Evolutionary conservation across 164 flowering plant genomes (phyloP).

Genomic region (Buxus sempervirens): DNA sequence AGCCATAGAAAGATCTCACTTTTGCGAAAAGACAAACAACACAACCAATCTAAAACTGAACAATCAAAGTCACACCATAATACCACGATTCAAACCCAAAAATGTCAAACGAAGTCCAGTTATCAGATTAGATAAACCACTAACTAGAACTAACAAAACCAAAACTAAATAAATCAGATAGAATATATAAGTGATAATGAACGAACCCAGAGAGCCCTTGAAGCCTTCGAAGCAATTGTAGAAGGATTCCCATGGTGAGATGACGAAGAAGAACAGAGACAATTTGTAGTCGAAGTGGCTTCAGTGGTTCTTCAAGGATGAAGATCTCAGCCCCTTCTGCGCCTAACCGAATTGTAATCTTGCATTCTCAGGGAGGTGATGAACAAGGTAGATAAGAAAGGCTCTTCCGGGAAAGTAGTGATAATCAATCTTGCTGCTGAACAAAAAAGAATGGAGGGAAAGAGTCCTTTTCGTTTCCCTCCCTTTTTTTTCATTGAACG

Average conservation of each 20-base stretch:
- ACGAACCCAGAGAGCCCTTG: slow-evolving; percentile 83
- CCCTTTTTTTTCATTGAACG: no score
- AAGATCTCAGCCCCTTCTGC: slow-evolving; percentile 69
- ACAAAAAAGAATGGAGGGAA: no score
- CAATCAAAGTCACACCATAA: not conserved
- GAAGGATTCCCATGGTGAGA: slow-evolving; percentile 48
- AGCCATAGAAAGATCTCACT: not conserved
- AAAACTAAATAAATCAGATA: slow-evolving; percentile 4
- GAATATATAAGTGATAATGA: slow-evolving; percentile 3
- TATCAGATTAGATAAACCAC: not conserved
- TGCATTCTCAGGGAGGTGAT: slow-evolving; percentile 32
- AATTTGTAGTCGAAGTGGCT: slow-evolving; percentile 92
- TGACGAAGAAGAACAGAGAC: slow-evolving; percentile 60
- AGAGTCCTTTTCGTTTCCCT: no score
- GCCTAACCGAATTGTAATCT: slow-evolving; percentile 45
- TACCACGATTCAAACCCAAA: not conserved
- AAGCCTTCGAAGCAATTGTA: slow-evolving; percentile 59
- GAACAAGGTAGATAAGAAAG: no score
- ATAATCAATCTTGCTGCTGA: no score
- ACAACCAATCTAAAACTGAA: not conserved
- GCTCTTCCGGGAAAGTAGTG: no score
- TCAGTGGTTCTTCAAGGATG: slow-evolving; percentile 75
- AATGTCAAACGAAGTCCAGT: slow-evolving; percentile 3
- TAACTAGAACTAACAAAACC: not conserved
- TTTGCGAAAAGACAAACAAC: not conserved